Base-by-base conservation (phyloP, 1,284 basidiomycete species). In the Golubevia pallescens region DNA sequence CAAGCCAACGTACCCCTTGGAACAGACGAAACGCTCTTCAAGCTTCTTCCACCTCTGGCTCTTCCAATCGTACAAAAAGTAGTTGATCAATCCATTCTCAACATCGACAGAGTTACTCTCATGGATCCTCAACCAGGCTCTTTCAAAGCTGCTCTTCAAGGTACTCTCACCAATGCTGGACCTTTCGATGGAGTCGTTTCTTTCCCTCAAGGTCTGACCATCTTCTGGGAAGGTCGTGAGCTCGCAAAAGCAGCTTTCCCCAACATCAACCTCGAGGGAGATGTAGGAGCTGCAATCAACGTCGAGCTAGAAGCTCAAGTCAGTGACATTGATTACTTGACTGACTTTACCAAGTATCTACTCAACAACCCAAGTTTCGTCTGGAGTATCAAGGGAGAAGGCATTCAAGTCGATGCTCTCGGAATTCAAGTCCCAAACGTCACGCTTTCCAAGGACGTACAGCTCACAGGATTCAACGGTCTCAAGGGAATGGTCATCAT, bases 31-130 rank as follows among this genome's bases (percentile, higher is more conserved):
- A n/a, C n/a, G n/a, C n/a, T n/a, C n/a, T n/a, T n/a, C n/a, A n/a
- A n/a, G n/a, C n/a, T n/a, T n/a, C n/a, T n/a, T n/a, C n/a, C n/a
- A n/a, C n/a, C n/a, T n/a, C n/a, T n/a, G n/a, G n/a, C n/a, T n/a
- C n/a, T n/a, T n/a, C n/a, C n/a, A n/a, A 83, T 84, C 60, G 82
- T 83, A 55, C 82, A 84, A 70, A 78, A 77, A 70, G 79, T 84
- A 52, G 75, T 84, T 58, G 82, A 84, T 69, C 71, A 73, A 19
- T 34, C 82, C 0, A 67, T 75, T 57, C 74, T 84, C 58, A 67
- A 66, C 66, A 73, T 84, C 28, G 70, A 81, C 60, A 66, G 68
- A 20, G 76, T 81, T 58, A n/a, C n/a, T n/a, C n/a, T n/a, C n/a
- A n/a, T n/a, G n/a, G n/a, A n/a, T n/a, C n/a, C n/a, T n/a, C n/a